Conservation (phyloP, 2,329 filamentous ascomycete genomes). For the Talaromyces pinophilus region DNA sequence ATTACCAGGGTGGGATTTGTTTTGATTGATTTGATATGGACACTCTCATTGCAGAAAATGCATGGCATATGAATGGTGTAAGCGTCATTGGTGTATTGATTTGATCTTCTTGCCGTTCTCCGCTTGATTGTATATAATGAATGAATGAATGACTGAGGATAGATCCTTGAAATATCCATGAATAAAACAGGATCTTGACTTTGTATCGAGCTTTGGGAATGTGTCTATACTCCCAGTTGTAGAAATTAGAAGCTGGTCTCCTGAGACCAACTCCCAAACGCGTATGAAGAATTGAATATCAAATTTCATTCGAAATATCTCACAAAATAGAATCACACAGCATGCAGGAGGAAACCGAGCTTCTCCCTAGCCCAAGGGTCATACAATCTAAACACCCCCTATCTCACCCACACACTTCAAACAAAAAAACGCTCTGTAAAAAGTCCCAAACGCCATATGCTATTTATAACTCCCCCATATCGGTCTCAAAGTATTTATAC, state of each 20-base stretch:
- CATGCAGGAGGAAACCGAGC: not conserved
- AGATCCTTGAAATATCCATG: not conserved
- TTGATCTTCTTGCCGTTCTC: not conserved
- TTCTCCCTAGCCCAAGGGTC: too few species aligned
- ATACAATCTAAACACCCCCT: not conserved
- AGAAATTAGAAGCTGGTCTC: too few species aligned
- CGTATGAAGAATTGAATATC: not conserved
- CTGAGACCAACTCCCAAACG: not conserved
- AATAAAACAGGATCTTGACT: not conserved
- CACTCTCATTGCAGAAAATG: slow-evolving; percentile 11
- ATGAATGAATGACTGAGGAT: slow-evolving; percentile 9
- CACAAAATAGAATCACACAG: not conserved
- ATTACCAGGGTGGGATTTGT: not conserved
- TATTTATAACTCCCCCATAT: not conserved
- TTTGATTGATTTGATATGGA: slow-evolving; percentile 9
- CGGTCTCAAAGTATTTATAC: slow-evolving; percentile 8
- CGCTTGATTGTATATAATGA: slow-evolving; percentile 19
- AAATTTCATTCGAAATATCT: not conserved
- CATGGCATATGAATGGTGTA: slow-evolving; percentile 16
- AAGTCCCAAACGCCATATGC: slow-evolving; percentile 3
- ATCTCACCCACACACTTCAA: not conserved
- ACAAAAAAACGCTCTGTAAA: not conserved
- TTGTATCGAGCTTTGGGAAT: too few species aligned
- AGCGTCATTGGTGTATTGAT: not conserved
- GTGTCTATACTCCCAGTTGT: too few species aligned